Evolutionary conservation across 2,329 filamentous ascomycete genomes (phyloP).

Genomic region (Cytospora piceicola): DNA sequence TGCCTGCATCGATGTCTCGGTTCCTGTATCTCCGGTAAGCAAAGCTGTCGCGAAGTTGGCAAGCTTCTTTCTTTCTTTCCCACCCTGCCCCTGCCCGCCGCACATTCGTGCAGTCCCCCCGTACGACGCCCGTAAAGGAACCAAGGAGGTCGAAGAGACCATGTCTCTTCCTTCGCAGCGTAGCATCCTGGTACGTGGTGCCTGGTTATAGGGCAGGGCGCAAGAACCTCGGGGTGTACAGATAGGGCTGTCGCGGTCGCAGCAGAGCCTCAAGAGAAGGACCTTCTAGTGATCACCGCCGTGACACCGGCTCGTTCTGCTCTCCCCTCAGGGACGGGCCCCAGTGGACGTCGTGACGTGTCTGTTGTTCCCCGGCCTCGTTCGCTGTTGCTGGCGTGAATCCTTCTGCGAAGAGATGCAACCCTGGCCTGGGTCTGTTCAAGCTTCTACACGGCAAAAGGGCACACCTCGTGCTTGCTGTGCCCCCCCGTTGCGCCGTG

Average conservation of each 20-base stretch:
- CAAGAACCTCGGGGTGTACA: not conserved
- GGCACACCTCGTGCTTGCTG: not conserved
- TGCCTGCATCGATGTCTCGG: not conserved
- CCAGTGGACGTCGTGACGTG: not conserved
- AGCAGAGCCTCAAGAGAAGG: not conserved
- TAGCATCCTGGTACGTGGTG: not conserved
- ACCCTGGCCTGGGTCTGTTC: not conserved
- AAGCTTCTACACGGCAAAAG: not conserved
- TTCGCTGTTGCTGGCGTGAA: no score
- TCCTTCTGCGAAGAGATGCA: not conserved
- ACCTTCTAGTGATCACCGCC: not conserved
- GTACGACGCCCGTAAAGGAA: not conserved
- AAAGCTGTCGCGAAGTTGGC: not conserved
- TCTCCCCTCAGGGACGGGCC: not conserved
- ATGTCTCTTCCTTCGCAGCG: slow-evolving; percentile 1
- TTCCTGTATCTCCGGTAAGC: not conserved
- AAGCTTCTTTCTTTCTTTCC: not conserved
- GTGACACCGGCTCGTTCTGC: not conserved
- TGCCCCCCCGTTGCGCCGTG: slow-evolving; percentile 20
- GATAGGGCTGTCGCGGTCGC: not conserved
- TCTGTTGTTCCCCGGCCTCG: no score
- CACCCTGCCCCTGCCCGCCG: not conserved
- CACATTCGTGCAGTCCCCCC: not conserved
- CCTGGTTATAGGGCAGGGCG: not conserved
- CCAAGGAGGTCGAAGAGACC: not conserved